Conservation (phyloP, 2,329 filamentous ascomycete genomes). For the Beauveria medogensis region DNA sequence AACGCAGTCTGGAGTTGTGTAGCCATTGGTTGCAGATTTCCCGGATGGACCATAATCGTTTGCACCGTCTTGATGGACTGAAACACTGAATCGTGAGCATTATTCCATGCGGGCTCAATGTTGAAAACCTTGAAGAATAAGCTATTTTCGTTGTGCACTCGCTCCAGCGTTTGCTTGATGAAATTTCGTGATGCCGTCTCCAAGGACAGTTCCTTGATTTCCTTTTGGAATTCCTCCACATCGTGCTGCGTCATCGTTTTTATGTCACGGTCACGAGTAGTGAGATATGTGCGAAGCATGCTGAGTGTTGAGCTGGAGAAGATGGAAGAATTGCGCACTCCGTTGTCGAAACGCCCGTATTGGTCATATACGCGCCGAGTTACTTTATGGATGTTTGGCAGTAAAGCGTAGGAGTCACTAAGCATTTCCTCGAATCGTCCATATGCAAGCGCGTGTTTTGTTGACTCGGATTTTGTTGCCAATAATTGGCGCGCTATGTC, state of each 20-base stretch:
- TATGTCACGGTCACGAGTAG: constrained; percentile 45
- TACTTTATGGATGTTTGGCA: constrained; percentile 48
- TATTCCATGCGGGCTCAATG: constrained; percentile 45
- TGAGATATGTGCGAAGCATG: constrained; percentile 46
- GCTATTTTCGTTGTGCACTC: constrained; percentile 45
- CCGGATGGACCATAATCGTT: constrained; percentile 43
- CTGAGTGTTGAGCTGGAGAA: constrained; percentile 47
- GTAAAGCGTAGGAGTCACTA: constrained; percentile 45
- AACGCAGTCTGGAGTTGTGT: constrained; percentile 41
- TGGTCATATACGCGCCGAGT: constrained; percentile 44
- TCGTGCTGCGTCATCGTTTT: constrained; percentile 46
- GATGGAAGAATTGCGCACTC: constrained; percentile 38
- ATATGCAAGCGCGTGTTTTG: constrained; percentile 51
- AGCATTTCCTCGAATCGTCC: constrained; percentile 53
- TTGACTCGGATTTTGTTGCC: constrained; percentile 49
- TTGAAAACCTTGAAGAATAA: constrained; percentile 49
- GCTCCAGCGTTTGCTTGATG: constrained; percentile 53
- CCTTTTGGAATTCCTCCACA: constrained; percentile 44
- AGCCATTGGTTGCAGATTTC: constrained; percentile 46
- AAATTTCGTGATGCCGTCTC: constrained; percentile 51
- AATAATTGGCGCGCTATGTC: constrained; percentile 48
- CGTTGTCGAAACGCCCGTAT: constrained; percentile 36
- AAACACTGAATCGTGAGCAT: constrained; percentile 42
- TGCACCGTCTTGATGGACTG: constrained; percentile 40
- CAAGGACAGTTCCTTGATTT: constrained; percentile 38